Evolutionary conservation across 306 rosid species (phyloP), one percentile per base, ranked within the genome.

Genomic region (Carpinus viminea): DNA sequence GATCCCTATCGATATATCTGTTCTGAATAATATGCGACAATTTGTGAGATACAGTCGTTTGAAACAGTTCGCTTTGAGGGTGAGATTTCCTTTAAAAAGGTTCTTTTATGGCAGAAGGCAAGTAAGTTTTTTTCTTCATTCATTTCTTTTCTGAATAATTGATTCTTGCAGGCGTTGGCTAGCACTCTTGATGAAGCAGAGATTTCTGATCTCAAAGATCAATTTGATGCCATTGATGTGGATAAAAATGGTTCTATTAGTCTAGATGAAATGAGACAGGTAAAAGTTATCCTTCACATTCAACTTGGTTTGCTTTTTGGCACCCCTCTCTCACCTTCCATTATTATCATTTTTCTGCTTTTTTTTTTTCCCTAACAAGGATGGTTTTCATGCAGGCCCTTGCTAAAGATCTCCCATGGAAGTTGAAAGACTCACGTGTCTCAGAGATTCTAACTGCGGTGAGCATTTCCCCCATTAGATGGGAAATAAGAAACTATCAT

Each of bases 221-320:
- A 96, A 83, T 96, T 96, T 79, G 93, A 91, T 79, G 99, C 99
- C 72, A 96, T 96, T 78, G 99, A 96, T 50, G 97, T 96, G 79
- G 99, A 96, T 84, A 96, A 93, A 89, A 96, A 88, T 73, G 99
- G 99, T 60, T 73, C 94, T 50, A 96, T 96, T 85, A 96, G 99
- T 80, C 94, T 96, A 36, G 99, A 96, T 80, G 99, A 96, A 87
- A 96, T 96, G 99, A 91, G 99, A 93, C 98, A 90, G 86, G 98
- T 91, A 74, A 72, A 74, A 71, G 72, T 65, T 77, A 28, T 66
- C 75, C 72, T 69, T 52, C 64, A 54, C 43, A 24, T 53, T 54
- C 55, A 24, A 28, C 28, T 69, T 79, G 66, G 61, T 66, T 66
- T 66, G 8, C 51, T 36, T 18, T 38, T 4, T 66, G 48, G 28